A percentile compares a stretch with the other conserved stretches of the same genome.
Evolutionary conservation across 306 rosid genomes (phyloP).

Genomic region (Prinsepia uniflora): DNA sequence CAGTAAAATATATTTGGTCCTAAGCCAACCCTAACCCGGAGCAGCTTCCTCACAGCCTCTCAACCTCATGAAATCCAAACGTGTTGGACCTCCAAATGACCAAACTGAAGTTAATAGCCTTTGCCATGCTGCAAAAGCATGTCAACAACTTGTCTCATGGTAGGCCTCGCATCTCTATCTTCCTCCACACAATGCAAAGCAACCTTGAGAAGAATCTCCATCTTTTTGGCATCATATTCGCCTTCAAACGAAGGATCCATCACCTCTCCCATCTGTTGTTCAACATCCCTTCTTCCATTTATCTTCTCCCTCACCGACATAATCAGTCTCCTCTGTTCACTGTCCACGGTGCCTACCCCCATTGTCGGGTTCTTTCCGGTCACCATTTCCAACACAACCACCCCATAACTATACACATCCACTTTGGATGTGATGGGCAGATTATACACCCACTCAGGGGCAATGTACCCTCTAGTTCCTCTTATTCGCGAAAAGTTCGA

Average conservation of each 20-base stretch:
- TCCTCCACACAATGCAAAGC: slow-evolving; percentile 54
- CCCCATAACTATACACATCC: slow-evolving; percentile 62
- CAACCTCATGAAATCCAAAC: not conserved
- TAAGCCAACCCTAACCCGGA: not conserved
- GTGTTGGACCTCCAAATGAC: not conserved
- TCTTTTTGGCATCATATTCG: slow-evolving; percentile 20
- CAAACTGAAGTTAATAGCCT: not conserved
- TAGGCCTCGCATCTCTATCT: slow-evolving; percentile 53
- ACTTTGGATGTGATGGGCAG: slow-evolving; percentile 57
- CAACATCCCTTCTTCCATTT: not conserved
- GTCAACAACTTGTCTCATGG: slow-evolving; percentile 53
- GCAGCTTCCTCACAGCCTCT: not conserved
- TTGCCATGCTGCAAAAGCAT: slow-evolving; percentile 20
- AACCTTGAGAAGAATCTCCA: slow-evolving; percentile 31
- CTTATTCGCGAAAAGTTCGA: slow-evolving; percentile 41
- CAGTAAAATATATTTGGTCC: not conserved
- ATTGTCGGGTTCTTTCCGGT: slow-evolving; percentile 39
- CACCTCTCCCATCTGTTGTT: slow-evolving; percentile 40
- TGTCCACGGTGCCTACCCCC: slow-evolving; percentile 5
- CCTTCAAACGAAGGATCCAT: slow-evolving; percentile 32
- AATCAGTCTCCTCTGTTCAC: slow-evolving; percentile 33
- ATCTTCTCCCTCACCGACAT: slow-evolving; percentile 38
- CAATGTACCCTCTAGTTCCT: slow-evolving; percentile 70
- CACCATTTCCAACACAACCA: slow-evolving; percentile 58
- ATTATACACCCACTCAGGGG: slow-evolving; percentile 64